Evolutionary conservation across 2,329 filamentous ascomycete species (phyloP).

Genomic region (Aspergillus sp.): DNA sequence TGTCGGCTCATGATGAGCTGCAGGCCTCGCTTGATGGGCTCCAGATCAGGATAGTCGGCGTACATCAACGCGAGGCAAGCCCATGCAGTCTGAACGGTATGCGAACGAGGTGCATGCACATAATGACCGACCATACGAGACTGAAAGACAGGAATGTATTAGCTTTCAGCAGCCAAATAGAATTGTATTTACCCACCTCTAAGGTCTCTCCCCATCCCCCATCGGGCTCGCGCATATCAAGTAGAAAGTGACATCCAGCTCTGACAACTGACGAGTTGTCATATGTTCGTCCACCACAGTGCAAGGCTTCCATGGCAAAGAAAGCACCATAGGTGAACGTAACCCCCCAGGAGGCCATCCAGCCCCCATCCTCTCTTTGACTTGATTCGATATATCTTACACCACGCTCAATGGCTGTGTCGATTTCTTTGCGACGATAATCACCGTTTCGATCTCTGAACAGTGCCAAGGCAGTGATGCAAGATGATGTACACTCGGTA

Average conservation of each 20-base stretch:
- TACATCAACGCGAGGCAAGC: slow-evolving; percentile 8
- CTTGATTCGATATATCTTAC: neutral
- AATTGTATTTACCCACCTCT: too few species aligned
- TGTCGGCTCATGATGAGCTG: slow-evolving; percentile 11
- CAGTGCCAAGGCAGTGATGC: slow-evolving; percentile 1
- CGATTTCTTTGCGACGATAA: slow-evolving; percentile 4
- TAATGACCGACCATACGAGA: neutral
- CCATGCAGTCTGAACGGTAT: slow-evolving; percentile 3
- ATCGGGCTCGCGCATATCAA: neutral
- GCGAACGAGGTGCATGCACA: neutral
- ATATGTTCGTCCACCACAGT: slow-evolving; percentile 1
- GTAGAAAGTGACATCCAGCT: slow-evolving; percentile 7
- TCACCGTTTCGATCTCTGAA: neutral
- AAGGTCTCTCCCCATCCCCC: slow-evolving; percentile 6
- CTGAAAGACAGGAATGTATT: neutral
- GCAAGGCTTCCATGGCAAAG: slow-evolving; percentile 16
- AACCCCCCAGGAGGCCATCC: slow-evolving; percentile 14
- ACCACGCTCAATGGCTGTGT: neutral
- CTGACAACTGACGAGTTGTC: neutral
- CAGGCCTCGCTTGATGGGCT: slow-evolving; percentile 4
- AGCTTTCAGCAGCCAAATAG: too few species aligned
- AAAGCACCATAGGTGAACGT: slow-evolving; percentile 14
- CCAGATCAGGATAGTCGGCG: neutral
- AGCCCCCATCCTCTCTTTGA: slow-evolving; percentile 9
- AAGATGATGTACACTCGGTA: slow-evolving; percentile 12